Evolutionary conservation across 2,329 filamentous ascomycete species (phyloP).

Genomic region (Fragosphaeria purpurea): DNA sequence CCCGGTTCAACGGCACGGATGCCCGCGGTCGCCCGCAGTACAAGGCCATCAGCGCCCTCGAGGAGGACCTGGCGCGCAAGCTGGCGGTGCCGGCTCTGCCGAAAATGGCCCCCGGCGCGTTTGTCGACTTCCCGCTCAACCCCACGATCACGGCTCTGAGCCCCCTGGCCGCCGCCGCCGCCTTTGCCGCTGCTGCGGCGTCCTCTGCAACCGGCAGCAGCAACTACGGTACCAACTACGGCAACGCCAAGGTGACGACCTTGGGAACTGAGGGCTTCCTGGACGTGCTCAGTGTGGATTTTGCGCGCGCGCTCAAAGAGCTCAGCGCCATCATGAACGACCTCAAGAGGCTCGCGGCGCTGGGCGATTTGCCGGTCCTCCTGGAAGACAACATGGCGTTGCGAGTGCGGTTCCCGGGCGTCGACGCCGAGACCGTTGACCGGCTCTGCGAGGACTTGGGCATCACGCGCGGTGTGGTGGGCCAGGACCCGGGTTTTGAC

Average conservation of each 20-base stretch:
- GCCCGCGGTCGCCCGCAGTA: conserved; percentile 68
- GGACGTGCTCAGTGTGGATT: conserved; percentile 77
- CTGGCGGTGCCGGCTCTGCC: conserved; percentile 38
- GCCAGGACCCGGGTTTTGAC: conserved; percentile 69
- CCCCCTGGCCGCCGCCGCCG: conserved; percentile 40
- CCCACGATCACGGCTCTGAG: conserved; percentile 85
- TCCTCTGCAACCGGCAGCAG: conserved; percentile 33
- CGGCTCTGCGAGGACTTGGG: conserved; percentile 76
- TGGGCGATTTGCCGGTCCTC: conserved; percentile 77
- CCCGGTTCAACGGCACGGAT: conserved; percentile 72
- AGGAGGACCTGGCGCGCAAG: conserved; percentile 62
- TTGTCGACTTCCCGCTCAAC: conserved; percentile 77
- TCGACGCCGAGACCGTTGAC: conserved; percentile 74
- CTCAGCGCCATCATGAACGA: conserved; percentile 71
- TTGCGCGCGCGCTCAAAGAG: conserved; percentile 77
- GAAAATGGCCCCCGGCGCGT: conserved; percentile 50
- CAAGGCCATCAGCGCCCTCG: conserved; percentile 62
- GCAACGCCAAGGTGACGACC: conserved; percentile 33
- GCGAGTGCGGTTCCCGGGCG: conserved; percentile 81
- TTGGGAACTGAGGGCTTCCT: conserved; percentile 78
- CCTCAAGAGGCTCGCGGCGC: conserved; percentile 60
- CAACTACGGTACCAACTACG: too few relatives aligned
- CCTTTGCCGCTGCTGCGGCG: conserved; percentile 23
- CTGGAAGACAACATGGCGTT: conserved; percentile 54
- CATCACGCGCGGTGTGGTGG: conserved; percentile 68